A percentile compares a stretch with the other conserved stretches of the same genome.
These are phyloP conservation scores for Morella rubra DNA, from an alignment of 306 rosid species.

Conservation along the genomic window DNA sequence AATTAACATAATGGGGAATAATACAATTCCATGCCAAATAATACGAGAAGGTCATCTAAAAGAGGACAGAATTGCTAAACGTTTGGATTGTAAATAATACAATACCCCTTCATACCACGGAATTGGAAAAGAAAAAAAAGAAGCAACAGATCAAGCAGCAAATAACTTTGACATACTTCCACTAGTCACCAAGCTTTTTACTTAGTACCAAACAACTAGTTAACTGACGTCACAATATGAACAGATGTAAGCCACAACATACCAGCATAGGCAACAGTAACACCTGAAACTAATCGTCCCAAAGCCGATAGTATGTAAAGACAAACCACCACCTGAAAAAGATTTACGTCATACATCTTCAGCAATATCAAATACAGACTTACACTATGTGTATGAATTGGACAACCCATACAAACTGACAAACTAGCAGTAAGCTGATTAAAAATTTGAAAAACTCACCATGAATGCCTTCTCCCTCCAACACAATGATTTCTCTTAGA, in stretches of 20 bases:
- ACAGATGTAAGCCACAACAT: constrained; percentile 23
- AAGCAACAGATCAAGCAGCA: not conserved
- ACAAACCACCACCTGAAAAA: constrained; percentile 58
- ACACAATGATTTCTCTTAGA: not conserved
- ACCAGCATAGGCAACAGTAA: constrained; percentile 89
- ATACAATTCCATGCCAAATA: no score
- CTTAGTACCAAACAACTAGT: constrained; percentile 2
- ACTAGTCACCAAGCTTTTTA: not conserved
- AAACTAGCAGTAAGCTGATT: no score
- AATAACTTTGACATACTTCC: not conserved
- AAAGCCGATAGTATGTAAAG: constrained; percentile 71
- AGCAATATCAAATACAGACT: no score
- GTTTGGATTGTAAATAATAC: no score
- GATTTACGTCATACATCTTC: not conserved
- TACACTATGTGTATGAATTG: no score
- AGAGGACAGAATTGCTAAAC: no score
- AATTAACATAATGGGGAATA: no score
- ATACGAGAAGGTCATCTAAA: no score
- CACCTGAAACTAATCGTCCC: constrained; percentile 79
- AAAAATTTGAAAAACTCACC: no score
- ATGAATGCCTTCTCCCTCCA: not conserved
- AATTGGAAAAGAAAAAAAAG: not conserved
- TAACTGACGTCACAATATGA: not conserved
- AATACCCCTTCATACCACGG: not conserved
- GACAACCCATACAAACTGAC: no score